Conservation (phyloP, 2,329 filamentous ascomycete species). For the Zalaria obscura region DNA sequence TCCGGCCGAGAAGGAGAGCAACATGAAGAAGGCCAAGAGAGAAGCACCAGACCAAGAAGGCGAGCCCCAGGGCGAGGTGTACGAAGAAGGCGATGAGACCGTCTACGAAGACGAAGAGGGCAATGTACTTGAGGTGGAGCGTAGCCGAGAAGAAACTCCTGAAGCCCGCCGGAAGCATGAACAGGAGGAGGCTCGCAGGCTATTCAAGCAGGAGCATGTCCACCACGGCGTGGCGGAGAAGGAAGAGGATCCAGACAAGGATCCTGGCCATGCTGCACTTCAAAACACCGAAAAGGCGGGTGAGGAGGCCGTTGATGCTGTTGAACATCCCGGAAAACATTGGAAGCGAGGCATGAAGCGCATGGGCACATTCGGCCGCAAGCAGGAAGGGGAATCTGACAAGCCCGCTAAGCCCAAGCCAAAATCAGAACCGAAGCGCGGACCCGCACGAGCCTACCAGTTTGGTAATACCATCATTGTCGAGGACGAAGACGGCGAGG, state of each 20-base stretch:
- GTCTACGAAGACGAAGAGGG: slow-evolving; percentile 78
- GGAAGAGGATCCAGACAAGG: slow-evolving; percentile 29
- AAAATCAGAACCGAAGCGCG: slow-evolving; percentile 31
- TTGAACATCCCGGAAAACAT: slow-evolving; percentile 21
- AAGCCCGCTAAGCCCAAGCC: slow-evolving; percentile 16
- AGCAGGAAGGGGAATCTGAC: slow-evolving; percentile 22
- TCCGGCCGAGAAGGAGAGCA: slow-evolving; percentile 6
- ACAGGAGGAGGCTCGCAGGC: slow-evolving; percentile 31
- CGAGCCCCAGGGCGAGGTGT: slow-evolving; percentile 47
- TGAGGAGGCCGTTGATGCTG: slow-evolving; percentile 50
- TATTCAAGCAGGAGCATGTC: slow-evolving; percentile 39
- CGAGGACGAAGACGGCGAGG: slow-evolving; percentile 74
- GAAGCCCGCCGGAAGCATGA: slow-evolving; percentile 51
- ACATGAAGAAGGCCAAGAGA: slow-evolving; percentile 10
- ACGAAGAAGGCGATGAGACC: slow-evolving; percentile 65
- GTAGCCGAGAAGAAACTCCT: slow-evolving; percentile 28
- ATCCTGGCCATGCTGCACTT: slow-evolving; percentile 25
- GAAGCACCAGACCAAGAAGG: slow-evolving; percentile 11
- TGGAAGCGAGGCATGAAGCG: slow-evolving; percentile 28
- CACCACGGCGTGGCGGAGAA: slow-evolving; percentile 29
- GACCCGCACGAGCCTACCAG: slow-evolving; percentile 70
- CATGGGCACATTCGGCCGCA: slow-evolving; percentile 31
- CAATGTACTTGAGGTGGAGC: slow-evolving; percentile 61
- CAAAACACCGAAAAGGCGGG: slow-evolving; percentile 37
- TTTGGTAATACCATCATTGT: slow-evolving; percentile 85